These are phyloP conservation scores for Rhizopogon vulgaris DNA, from an alignment of 768 basidiomycete species.

Conservation along the genomic window DNA sequence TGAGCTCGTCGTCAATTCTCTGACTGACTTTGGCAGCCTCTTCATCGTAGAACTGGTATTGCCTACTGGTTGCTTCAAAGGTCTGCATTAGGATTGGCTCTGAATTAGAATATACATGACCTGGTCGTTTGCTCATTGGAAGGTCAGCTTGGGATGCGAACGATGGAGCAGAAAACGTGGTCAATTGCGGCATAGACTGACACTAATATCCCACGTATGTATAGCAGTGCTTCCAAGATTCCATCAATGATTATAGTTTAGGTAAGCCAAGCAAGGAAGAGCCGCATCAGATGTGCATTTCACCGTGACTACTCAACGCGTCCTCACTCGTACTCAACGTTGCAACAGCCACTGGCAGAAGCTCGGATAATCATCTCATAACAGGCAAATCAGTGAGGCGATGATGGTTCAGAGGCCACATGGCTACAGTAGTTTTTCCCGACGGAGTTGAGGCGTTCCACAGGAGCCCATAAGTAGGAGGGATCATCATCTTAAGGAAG, in stretches of 20 bases:
- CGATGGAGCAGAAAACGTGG: conserved; percentile 13
- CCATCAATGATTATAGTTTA: conserved; percentile 20
- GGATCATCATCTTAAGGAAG: background rate
- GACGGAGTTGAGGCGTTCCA: background rate
- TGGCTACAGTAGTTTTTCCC: background rate
- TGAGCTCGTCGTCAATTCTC: conserved; percentile 53
- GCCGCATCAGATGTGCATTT: too few species aligned
- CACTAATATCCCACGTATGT: conserved; percentile 31
- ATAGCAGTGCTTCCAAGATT: conserved; percentile 18
- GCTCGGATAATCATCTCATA: background rate
- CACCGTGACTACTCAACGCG: too few species aligned
- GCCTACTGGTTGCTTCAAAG: conserved; percentile 21
- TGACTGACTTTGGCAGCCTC: conserved; percentile 43
- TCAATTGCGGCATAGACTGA: conserved; percentile 23
- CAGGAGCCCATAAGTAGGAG: background rate
- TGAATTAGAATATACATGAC: conserved; percentile 24
- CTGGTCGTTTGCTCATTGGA: conserved; percentile 22
- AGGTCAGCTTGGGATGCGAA: conserved; percentile 10
- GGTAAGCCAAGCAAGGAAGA: background rate
- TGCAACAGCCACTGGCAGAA: too few species aligned
- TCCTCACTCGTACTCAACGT: too few species aligned
- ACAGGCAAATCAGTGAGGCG: background rate
- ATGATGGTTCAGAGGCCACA: background rate
- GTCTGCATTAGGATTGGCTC: conserved; percentile 27
- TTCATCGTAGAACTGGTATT: conserved; percentile 33